Conservation (phyloP, 208 protist genomes). For the Lotmaria passim region DNA sequence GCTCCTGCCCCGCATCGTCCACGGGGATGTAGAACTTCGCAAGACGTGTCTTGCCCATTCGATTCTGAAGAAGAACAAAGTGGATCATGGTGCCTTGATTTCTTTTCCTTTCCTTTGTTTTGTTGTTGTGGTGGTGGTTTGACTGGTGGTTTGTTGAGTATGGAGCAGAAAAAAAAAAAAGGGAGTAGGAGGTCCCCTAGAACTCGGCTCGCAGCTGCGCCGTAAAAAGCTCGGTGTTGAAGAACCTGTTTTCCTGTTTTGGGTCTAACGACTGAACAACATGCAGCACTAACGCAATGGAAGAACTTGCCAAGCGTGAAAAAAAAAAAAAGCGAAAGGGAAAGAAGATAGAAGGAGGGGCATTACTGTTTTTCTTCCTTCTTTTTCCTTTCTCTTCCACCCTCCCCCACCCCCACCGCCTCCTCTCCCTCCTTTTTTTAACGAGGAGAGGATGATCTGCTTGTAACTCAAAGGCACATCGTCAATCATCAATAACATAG, state of each 20-base stretch:
- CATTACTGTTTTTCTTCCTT: too few relatives aligned
- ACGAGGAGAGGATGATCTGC: too few relatives aligned
- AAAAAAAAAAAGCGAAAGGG: not conserved
- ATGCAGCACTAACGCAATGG: constrained; percentile 8
- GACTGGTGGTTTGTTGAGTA: not conserved
- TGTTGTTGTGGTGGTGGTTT: not conserved
- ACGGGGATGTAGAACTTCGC: constrained; percentile 98
- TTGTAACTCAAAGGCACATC: too few relatives aligned
- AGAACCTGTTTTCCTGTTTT: too few relatives aligned
- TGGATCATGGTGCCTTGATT: constrained; percentile 91
- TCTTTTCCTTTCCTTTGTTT: constrained; percentile 4
- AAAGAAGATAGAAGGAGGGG: not conserved
- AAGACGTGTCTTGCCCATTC: constrained; percentile 98
- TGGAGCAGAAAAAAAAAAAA: constrained; percentile 19
- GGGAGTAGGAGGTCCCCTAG: not conserved
- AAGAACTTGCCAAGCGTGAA: constrained; percentile 5
- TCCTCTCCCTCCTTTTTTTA: too few relatives aligned
- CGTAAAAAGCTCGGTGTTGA: too few relatives aligned
- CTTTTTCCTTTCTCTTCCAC: too few relatives aligned
- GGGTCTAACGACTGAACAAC: too few relatives aligned
- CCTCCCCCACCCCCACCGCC: too few relatives aligned
- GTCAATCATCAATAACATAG: too few relatives aligned
- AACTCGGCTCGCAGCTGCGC: not conserved
- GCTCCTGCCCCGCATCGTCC: constrained; percentile 94
- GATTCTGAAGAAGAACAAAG: constrained; percentile 99